phyloP scores from a whole-genome alignment of 805 yeast genomes.

The Lipomyces starkeyi region DNA sequence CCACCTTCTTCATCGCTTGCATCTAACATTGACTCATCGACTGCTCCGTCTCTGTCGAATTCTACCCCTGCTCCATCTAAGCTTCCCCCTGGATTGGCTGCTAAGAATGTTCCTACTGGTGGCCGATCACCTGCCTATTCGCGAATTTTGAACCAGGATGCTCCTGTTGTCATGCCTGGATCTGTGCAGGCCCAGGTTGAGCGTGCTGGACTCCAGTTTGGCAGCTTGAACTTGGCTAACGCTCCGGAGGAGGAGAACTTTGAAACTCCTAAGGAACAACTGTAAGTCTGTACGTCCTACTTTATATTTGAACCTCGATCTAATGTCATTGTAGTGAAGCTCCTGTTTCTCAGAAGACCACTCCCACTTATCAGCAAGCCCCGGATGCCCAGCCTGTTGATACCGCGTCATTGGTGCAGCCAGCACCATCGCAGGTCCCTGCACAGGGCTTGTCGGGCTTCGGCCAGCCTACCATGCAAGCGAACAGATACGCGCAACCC shows the following conservation, averaged over 20 bases:
- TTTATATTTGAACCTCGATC: not conserved
- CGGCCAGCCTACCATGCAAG: constrained; percentile 29
- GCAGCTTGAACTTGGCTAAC: constrained; percentile 55
- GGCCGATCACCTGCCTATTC: constrained; percentile 42
- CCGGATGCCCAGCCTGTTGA: constrained; percentile 3
- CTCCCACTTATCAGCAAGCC: constrained; percentile 18
- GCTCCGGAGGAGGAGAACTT: constrained; percentile 24
- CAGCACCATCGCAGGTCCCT: constrained; percentile 24
- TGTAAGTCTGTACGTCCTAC: not conserved
- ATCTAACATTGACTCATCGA: constrained; percentile 36
- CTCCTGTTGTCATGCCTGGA: constrained; percentile 60
- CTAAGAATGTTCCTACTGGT: constrained; percentile 17
- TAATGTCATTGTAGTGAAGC: constrained; percentile 4
- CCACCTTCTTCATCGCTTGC: constrained; percentile 41
- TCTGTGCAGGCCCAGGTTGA: constrained; percentile 53
- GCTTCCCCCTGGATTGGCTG: constrained; percentile 37
- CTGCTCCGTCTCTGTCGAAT: constrained; percentile 16
- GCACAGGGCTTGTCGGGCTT: constrained; percentile 32
- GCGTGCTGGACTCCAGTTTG: constrained; percentile 66
- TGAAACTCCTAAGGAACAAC: constrained; percentile 19
- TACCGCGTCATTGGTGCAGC: constrained; percentile 7
- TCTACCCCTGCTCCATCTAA: constrained; percentile 36
- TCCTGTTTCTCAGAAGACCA: constrained; percentile 13
- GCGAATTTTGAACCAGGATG: constrained; percentile 51
- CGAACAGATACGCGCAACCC: constrained; percentile 22